Conservation (phyloP, 2,329 filamentous ascomycete species). For the Pseudocercospora pini-densiflorae region DNA sequence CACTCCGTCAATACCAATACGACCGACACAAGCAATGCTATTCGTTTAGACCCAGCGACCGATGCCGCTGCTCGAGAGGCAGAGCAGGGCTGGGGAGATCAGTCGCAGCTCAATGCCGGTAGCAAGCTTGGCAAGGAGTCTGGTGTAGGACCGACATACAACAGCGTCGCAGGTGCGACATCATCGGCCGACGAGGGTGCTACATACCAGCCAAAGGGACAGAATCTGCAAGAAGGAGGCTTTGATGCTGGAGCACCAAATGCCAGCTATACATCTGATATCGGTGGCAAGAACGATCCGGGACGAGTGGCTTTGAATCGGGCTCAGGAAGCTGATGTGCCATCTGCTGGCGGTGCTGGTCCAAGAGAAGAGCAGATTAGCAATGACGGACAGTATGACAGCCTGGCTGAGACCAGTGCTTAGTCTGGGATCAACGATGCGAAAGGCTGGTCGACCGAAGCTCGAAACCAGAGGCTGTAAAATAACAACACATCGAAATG, state of each 20-base stretch:
- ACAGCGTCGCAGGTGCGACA: slow-evolving; percentile 24
- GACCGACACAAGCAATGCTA: slow-evolving; percentile 59
- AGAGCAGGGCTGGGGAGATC: slow-evolving; percentile 44
- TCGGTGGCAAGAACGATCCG: slow-evolving; percentile 62
- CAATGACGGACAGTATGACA: slow-evolving; percentile 30
- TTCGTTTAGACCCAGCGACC: slow-evolving; percentile 53
- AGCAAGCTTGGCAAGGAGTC: slow-evolving; percentile 43
- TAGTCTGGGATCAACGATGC: not conserved
- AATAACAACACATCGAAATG: no score
- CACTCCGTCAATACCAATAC: slow-evolving; percentile 61
- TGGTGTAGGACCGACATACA: slow-evolving; percentile 44
- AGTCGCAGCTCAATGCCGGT: slow-evolving; percentile 47
- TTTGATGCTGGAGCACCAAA: slow-evolving; percentile 47
- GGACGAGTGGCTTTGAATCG: slow-evolving; percentile 51
- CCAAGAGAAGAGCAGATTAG: slow-evolving; percentile 24
- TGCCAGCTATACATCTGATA: slow-evolving; percentile 56
- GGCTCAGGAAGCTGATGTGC: slow-evolving; percentile 38
- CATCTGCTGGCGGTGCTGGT: slow-evolving; percentile 40
- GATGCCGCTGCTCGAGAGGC: slow-evolving; percentile 53
- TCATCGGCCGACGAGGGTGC: slow-evolving; percentile 1
- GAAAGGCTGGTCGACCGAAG: no score
- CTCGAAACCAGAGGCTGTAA: not conserved
- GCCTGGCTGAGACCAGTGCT: slow-evolving; percentile 23
- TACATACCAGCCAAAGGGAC: slow-evolving; percentile 43
- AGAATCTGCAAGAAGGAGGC: slow-evolving; percentile 35